phyloP scores from a whole-genome alignment of 2,329 filamentous ascomycete species.

The Dendryphion nanum region DNA sequence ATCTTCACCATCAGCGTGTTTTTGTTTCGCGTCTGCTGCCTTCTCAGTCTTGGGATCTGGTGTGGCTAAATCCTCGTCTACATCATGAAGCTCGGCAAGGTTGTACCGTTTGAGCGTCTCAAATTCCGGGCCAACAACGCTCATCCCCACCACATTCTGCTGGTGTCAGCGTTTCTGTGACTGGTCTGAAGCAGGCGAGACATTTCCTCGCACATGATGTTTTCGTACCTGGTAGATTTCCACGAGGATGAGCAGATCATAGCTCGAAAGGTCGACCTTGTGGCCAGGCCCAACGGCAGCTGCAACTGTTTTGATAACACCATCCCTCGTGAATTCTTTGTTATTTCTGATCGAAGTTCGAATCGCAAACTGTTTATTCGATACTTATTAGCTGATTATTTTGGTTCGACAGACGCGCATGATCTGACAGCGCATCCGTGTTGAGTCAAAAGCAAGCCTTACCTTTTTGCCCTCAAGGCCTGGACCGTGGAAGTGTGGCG shows the following conservation, averaged over 20 bases:
- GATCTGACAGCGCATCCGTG: not conserved
- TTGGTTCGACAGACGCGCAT: not conserved
- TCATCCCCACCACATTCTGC: slow-evolving; percentile 76
- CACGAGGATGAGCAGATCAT: slow-evolving; percentile 75
- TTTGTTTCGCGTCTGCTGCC: too few species aligned
- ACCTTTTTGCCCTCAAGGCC: slow-evolving; percentile 54
- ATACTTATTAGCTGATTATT: slow-evolving; percentile 16
- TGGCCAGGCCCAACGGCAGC: slow-evolving; percentile 64
- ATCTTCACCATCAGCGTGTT: too few species aligned
- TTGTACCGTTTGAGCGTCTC: slow-evolving; percentile 75
- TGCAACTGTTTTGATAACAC: slow-evolving; percentile 70
- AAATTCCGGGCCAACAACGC: slow-evolving; percentile 73
- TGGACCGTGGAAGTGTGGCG: slow-evolving; percentile 59
- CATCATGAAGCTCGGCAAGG: slow-evolving; percentile 68
- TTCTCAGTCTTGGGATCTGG: too few species aligned
- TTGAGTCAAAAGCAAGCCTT: slow-evolving; percentile 14
- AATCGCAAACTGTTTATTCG: slow-evolving; percentile 69
- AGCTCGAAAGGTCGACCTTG: slow-evolving; percentile 73
- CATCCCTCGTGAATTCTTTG: slow-evolving; percentile 64
- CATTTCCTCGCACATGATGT: not conserved
- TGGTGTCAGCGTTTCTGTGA: slow-evolving; percentile 1
- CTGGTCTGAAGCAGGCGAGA: not conserved
- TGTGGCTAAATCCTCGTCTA: slow-evolving; percentile 44
- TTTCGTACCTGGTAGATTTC: slow-evolving; percentile 73
- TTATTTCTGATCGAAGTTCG: slow-evolving; percentile 75